phyloP scores from a whole-genome alignment of 2,329 filamentous ascomycete species.

The Arthrobotrys sphaeroides region DNA sequence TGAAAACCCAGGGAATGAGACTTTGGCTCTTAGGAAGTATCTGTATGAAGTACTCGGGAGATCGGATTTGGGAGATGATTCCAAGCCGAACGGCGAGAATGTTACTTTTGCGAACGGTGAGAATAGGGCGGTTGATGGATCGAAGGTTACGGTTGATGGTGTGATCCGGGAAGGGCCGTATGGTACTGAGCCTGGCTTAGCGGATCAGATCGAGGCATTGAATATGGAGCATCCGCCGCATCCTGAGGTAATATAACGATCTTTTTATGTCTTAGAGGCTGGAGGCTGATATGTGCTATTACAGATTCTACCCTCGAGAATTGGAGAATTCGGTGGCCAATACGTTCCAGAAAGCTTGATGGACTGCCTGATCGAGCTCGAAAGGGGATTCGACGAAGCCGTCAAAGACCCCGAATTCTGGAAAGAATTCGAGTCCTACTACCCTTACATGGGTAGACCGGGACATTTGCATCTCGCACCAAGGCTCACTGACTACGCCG shows the following conservation, averaged over 20 bases:
- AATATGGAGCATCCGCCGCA: conserved; percentile 68
- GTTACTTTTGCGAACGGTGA: conserved; percentile 69
- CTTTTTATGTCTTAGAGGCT: not conserved
- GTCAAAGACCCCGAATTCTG: conserved; percentile 90
- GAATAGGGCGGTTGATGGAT: conserved; percentile 67
- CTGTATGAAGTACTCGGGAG: conserved; percentile 74
- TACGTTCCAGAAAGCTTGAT: conserved; percentile 98
- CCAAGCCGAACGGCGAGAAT: conserved; percentile 60
- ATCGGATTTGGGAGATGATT: conserved; percentile 58
- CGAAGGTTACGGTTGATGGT: conserved; percentile 73
- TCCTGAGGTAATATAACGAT: conserved; percentile 57
- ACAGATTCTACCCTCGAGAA: conserved; percentile 78
- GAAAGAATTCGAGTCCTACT: conserved; percentile 95
- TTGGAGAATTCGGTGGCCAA: conserved; percentile 95
- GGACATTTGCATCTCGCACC: conserved; percentile 90
- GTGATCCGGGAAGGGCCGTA: conserved; percentile 71
- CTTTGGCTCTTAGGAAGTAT: conserved; percentile 83
- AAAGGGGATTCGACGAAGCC: conserved; percentile 87
- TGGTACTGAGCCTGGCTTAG: conserved; percentile 72
- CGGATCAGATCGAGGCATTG: conserved; percentile 84
- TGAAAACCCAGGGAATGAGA: conserved; percentile 72
- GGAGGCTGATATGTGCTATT: conserved; percentile 58
- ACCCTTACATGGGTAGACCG: conserved; percentile 95
- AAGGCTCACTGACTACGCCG: conserved; percentile 84
- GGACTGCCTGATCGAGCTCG: conserved; percentile 91